Evolutionary conservation across 1,284 basidiomycete genomes (phyloP).

Genomic region (Cryptococcus maquisensis): DNA sequence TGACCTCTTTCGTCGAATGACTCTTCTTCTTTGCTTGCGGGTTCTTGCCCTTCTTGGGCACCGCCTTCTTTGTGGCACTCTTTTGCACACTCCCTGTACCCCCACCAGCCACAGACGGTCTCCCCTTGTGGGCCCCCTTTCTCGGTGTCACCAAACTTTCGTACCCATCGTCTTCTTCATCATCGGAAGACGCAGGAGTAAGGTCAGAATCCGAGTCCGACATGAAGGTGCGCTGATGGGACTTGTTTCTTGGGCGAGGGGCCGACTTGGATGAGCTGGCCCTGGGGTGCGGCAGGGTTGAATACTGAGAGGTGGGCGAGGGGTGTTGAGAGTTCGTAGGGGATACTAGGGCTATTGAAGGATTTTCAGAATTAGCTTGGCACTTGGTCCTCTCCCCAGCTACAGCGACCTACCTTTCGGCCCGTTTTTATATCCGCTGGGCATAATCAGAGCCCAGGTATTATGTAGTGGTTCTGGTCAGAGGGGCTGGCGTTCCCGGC

Average conservation of each 20-base stretch:
- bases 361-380: background rate
- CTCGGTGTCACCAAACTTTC: conserved; percentile 16
- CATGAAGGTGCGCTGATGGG: background rate
- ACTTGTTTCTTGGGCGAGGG: background rate
- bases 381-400: background rate
- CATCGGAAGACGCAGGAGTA: conserved; percentile 12
- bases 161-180: conserved; percentile 22
- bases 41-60: background rate
- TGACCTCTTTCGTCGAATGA: background rate
- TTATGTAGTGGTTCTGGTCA: conserved; percentile 15
- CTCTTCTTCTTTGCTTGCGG: conserved; percentile 12
- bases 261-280: conserved; percentile 4
- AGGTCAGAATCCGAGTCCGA: conserved; percentile 9
- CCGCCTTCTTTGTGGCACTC: conserved; percentile 4
- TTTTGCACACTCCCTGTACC: conserved; percentile 1
- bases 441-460: conserved; percentile 1
- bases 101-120: background rate
- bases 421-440: conserved; percentile 1
- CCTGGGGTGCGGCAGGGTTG: conserved; percentile 8
- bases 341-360: background rate
- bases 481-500: too few species aligned
- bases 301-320: background rate
- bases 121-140: conserved; percentile 12
- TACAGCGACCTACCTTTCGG: conserved; percentile 5
- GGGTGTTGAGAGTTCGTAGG: conserved; percentile 4